Evolutionary conservation across 768 basidiomycete genomes (phyloP).

Genomic region (Russula abietina): DNA sequence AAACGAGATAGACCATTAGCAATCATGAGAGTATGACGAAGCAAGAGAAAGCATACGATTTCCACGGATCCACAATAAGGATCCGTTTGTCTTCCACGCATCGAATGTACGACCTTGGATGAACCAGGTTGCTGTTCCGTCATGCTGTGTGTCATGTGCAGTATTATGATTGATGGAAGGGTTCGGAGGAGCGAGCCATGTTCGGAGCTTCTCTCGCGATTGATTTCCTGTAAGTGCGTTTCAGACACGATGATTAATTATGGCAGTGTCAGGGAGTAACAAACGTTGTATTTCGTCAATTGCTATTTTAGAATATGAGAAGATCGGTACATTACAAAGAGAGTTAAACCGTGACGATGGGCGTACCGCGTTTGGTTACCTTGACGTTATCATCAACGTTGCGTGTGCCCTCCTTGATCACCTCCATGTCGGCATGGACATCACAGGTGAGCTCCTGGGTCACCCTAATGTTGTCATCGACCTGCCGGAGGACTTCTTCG

Average conservation of each 20-base stretch:
- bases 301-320: neutral
- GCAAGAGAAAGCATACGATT: too few species aligned
- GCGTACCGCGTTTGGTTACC: neutral
- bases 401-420: neutral
- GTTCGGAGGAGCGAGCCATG: neutral
- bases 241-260: neutral
- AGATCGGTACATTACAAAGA: neutral
- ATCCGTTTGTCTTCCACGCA: too few species aligned
- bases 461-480: neutral
- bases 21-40: too few species aligned
- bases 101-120: too few species aligned
- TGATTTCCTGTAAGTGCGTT: neutral
- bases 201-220: neutral
- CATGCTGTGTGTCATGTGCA: neutral
- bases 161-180: neutral
- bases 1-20: neutral
- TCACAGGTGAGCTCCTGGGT: neutral
- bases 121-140: too few species aligned
- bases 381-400: neutral
- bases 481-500: neutral
- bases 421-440: neutral
- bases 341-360: neutral
- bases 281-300: neutral
- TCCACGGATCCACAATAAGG: too few species aligned
- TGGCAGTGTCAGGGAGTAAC: neutral